Base-by-base conservation (phyloP, 2,329 filamentous ascomycete species). In the Cercospora brassicicola region DNA sequence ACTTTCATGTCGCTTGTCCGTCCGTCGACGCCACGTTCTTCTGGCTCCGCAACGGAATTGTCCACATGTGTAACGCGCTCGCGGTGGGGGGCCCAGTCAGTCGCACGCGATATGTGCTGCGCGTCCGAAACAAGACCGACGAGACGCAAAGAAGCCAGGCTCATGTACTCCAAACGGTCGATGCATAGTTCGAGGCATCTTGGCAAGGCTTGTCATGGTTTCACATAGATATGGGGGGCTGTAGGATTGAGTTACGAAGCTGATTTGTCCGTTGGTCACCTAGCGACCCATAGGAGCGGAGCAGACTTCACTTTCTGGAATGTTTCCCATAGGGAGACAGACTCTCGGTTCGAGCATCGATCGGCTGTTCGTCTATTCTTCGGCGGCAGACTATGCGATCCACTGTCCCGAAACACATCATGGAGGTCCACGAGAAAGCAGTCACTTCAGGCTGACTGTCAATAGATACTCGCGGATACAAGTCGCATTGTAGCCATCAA, bases 1-100 rank as follows among this genome's bases (percentile, higher is more conserved):
- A 59, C 55, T 59, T 33, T 59, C 55, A 59, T 59, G 55, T 59
- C 55, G 55, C 28, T 59, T 59, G 55, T 59, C 28, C 55, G 31
- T 36, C 55, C 48, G 48, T 55, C 48, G 23, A 55, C 48, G 48
- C 48, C 20, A 55, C 23, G 23, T 48, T 18, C 45, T 48, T 13
- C 26, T 55, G 48, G 48, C 23, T 26, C 48, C 48, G 20, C 48
- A 55, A 55, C 48, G 48, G 23, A 26, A 55, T 55, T 28, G 48
- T 55, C 20, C 48, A 55, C 26, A 26, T 55, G 48, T 55, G 48
- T 55, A 28, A 55, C 48, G 23, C 11, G 11, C 23, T 55, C 48
- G 48, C 48, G 48, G 23, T 28, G 30, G 48, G 23, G 23, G 48
- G 23, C 48, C 36, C 48, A 55, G 48, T 45, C 42, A 28, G 30